phyloP scores from a whole-genome alignment of 495 filamentous ascomycete species.

The Platismatia glauca region DNA sequence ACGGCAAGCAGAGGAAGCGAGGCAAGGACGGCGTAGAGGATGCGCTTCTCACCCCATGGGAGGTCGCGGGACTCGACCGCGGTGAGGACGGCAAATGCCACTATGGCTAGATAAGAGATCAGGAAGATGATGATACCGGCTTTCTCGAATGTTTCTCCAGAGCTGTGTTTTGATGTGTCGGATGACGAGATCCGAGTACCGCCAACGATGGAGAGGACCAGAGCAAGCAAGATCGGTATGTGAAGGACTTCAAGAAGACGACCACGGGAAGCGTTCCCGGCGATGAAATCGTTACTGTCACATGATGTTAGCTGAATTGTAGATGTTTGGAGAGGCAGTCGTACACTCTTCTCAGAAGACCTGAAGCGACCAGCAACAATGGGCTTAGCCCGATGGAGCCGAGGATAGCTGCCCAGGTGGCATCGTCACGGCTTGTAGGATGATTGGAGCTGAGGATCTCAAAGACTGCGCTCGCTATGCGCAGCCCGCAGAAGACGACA shows the following conservation, averaged over 20 bases:
- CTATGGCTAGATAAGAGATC: constrained; percentile 8
- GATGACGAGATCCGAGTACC: constrained; percentile 7
- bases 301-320: not conserved
- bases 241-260: constrained; percentile 1
- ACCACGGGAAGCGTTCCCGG: too few relatives aligned
- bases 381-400: constrained; percentile 15
- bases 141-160: constrained; percentile 2
- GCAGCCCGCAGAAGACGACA: constrained; percentile 9
- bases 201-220: constrained; percentile 16
- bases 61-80: not conserved
- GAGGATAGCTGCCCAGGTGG: constrained; percentile 13
- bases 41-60: constrained; percentile 2
- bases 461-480: constrained; percentile 10
- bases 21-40: constrained; percentile 14
- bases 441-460: constrained; percentile 6
- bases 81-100: constrained; percentile 11
- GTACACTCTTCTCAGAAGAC: constrained; percentile 14
- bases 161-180: not conserved
- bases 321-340: not conserved
- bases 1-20: constrained; percentile 17
- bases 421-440: not conserved
- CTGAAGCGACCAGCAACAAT: constrained; percentile 13
- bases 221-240: constrained; percentile 14
- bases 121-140: constrained; percentile 16
- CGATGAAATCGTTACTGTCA: constrained; percentile 1